Conservation (phyloP, 257 asterid genomes). For the Jasminum sambac region DNA sequence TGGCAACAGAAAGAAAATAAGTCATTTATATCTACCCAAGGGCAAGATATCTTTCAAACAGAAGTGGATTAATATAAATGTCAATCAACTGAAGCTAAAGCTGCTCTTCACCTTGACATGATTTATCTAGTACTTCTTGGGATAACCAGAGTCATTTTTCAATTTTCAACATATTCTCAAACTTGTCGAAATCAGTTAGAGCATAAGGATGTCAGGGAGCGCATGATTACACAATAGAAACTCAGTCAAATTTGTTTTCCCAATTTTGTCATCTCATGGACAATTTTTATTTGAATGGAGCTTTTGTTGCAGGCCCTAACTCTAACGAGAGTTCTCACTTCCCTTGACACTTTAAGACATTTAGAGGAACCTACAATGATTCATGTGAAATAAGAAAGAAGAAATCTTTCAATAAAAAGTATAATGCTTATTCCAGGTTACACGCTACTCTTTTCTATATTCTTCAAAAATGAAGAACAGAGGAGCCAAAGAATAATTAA, state of each 20-base stretch:
- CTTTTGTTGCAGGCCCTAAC: neutral
- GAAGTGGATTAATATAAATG: neutral
- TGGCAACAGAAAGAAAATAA: no score
- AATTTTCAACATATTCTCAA: neutral
- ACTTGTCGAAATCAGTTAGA: neutral
- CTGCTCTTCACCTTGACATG: neutral
- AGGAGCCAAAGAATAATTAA: no score
- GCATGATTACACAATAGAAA: neutral
- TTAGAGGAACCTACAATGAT: no score
- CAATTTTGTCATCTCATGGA: neutral
- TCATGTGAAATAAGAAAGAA: no score
- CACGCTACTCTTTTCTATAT: no score
- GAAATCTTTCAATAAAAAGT: no score
- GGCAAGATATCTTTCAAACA: neutral
- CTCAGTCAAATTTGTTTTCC: neutral
- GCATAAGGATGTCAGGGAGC: neutral
- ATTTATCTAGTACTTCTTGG: neutral
- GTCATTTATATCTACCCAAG: neutral
- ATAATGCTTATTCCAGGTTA: no score
- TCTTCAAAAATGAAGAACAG: no score
- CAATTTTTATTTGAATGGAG: neutral
- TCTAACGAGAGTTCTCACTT: neutral
- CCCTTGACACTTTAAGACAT: neutral
- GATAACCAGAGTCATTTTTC: neutral
- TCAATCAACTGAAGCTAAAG: neutral